Conservation (phyloP, 768 basidiomycete species). For the Obba rivulosa region DNA sequence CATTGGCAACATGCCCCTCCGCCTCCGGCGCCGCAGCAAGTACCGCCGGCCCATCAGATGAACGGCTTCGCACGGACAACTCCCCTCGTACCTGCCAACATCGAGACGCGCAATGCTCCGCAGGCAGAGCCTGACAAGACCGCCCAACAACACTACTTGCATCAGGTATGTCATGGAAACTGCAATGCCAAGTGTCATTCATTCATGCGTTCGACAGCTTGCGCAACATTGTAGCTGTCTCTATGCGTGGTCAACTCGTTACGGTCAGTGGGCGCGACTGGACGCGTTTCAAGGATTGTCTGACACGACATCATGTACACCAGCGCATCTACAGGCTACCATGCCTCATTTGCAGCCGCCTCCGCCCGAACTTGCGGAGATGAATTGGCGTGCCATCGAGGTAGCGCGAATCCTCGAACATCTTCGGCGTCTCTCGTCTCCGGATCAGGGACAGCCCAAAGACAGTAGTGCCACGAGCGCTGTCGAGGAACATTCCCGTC, state of each 20-base stretch:
- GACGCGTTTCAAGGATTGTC: neutral
- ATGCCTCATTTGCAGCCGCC: slow-evolving; percentile 47
- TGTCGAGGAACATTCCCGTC: slow-evolving; percentile 45
- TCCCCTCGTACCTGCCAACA: slow-evolving; percentile 33
- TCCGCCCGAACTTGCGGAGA: slow-evolving; percentile 56
- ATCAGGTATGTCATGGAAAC: slow-evolving; percentile 31
- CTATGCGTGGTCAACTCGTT: slow-evolving; percentile 61
- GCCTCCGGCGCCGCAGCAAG: slow-evolving; percentile 10
- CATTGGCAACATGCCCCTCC: slow-evolving; percentile 19
- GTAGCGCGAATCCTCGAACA: slow-evolving; percentile 69
- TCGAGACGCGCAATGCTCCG: slow-evolving; percentile 32
- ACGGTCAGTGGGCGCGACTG: slow-evolving; percentile 39
- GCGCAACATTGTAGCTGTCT: slow-evolving; percentile 55
- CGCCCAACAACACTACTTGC: slow-evolving; percentile 24
- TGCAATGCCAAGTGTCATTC: neutral
- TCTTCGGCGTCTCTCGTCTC: slow-evolving; percentile 37
- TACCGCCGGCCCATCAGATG: slow-evolving; percentile 11
- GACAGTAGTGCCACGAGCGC: slow-evolving; percentile 14
- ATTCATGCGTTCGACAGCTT: slow-evolving; percentile 34
- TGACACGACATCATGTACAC: neutral
- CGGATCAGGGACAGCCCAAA: slow-evolving; percentile 18
- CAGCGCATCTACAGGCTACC: slow-evolving; percentile 35
- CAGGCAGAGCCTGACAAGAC: slow-evolving; percentile 36
- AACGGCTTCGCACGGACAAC: slow-evolving; percentile 32
- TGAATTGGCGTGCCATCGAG: slow-evolving; percentile 59